phyloP scores from a whole-genome alignment of 345 rosid species.

The Raphanus sativus region DNA sequence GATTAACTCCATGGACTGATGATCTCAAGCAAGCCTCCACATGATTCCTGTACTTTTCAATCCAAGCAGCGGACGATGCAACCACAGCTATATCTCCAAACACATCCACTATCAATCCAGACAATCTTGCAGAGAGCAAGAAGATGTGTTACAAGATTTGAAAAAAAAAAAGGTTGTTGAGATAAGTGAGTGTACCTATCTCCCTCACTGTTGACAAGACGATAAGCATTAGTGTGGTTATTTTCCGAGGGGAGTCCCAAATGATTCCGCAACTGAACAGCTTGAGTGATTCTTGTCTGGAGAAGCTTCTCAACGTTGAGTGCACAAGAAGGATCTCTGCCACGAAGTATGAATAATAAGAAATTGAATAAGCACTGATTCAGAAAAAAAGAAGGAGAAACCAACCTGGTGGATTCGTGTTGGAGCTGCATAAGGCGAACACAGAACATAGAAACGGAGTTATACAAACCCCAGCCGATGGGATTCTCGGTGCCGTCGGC shows the following conservation, averaged over 20 bases:
- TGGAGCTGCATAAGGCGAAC: conserved; percentile 95
- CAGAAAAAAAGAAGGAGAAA: too few relatives aligned
- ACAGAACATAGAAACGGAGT: conserved; percentile 83
- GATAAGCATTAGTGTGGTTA: conserved; percentile 63
- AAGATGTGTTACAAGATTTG: not conserved
- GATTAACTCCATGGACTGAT: conserved; percentile 56
- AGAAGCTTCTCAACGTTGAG: conserved; percentile 77
- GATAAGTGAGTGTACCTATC: conserved; percentile 50
- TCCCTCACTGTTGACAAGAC: conserved; percentile 87
- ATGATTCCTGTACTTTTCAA: conserved; percentile 73
- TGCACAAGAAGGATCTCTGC: conserved; percentile 70
- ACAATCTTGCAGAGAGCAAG: conserved; percentile 51
- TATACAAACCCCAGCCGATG: conserved; percentile 83
- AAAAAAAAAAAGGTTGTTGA: not conserved
- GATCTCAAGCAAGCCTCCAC: conserved; percentile 59
- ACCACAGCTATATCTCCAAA: conserved; percentile 92
- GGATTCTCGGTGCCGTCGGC: conserved; percentile 83
- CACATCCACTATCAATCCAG: conserved; percentile 82
- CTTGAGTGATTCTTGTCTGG: conserved; percentile 64
- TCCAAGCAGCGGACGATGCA: conserved; percentile 97
- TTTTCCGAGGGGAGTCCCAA: conserved; percentile 68
- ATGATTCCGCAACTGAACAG: conserved; percentile 54
- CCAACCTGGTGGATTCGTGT: conserved; percentile 59
- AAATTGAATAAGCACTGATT: too few relatives aligned
- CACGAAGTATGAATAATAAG: too few relatives aligned